Conservation (phyloP, 805 yeast genomes). For the Barnettozyma siamensis region DNA sequence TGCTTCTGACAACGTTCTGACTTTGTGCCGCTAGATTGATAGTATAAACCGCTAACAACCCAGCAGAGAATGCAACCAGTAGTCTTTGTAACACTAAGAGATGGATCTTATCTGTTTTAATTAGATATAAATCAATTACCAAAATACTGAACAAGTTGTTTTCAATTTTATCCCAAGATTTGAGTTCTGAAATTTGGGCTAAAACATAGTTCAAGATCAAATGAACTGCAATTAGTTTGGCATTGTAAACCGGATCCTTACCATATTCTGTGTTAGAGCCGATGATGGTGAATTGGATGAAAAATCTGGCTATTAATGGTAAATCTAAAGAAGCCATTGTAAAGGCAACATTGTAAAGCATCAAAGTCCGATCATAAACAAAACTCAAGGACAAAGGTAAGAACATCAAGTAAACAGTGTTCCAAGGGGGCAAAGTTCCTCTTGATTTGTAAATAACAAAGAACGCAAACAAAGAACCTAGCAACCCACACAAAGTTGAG, state of each 20-base stretch:
- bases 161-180: conserved; percentile 34
- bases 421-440: conserved; percentile 26
- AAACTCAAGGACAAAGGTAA: conserved; percentile 29
- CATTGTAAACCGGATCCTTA: conserved; percentile 6
- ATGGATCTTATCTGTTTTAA: conserved; percentile 21
- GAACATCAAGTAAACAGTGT: conserved; percentile 29
- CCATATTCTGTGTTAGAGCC: conserved; percentile 20
- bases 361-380: conserved; percentile 20
- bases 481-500: conserved; percentile 19
- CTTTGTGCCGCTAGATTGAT: conserved; percentile 12
- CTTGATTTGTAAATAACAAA: conserved; percentile 13
- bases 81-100: conserved; percentile 29
- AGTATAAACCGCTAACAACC: conserved; percentile 21
- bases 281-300: conserved; percentile 18
- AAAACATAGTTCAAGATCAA: conserved; percentile 22
- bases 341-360: conserved; percentile 28
- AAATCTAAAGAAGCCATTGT: conserved; percentile 27
- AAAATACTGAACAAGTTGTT: conserved; percentile 33
- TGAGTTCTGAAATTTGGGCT: conserved; percentile 27
- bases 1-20: conserved; percentile 23
- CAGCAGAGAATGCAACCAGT: conserved; percentile 25
- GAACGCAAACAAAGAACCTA: conserved; percentile 21
- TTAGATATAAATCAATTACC: conserved; percentile 30
- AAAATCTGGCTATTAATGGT: conserved; percentile 18
- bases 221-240: conserved; percentile 25